These are phyloP conservation scores for Phlebiopsis gigantea DNA, from an alignment of 768 basidiomycete genomes.

Conservation along the genomic window DNA sequence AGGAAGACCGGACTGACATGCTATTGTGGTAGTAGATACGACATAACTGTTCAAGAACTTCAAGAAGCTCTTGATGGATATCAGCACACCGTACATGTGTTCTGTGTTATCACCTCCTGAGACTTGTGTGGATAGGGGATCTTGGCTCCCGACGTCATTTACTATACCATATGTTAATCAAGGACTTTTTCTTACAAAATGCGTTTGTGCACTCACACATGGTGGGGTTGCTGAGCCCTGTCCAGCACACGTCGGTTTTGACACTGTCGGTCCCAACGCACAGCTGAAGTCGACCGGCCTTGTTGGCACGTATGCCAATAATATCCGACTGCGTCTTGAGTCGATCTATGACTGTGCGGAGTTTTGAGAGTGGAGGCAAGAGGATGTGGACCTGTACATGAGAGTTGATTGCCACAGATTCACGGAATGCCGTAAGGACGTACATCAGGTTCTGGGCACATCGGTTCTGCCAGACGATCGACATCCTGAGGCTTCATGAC, in stretches of 20 bases:
- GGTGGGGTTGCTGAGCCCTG: constrained; percentile 60
- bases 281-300: constrained; percentile 46
- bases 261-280: constrained; percentile 67
- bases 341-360: constrained; percentile 76
- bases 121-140: constrained; percentile 22
- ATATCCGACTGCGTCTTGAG: constrained; percentile 63
- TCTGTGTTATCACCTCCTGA: constrained; percentile 43
- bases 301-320: constrained; percentile 65
- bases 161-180: constrained; percentile 6
- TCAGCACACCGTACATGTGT: constrained; percentile 56
- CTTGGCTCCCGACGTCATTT: constrained; percentile 18
- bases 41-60: constrained; percentile 79
- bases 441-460: constrained; percentile 85
- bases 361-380: constrained; percentile 65
- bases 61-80: constrained; percentile 70
- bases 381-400: constrained; percentile 65
- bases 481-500: constrained; percentile 75
- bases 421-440: constrained; percentile 20
- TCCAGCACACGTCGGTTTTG: constrained; percentile 79
- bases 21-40: constrained; percentile 80
- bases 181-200: not conserved
- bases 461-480: constrained; percentile 66
- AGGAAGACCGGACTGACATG: constrained; percentile 44
- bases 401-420: not conserved
- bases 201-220: constrained; percentile 31